These are phyloP conservation scores for Pezicula rhizophila DNA, from an alignment of 2,329 filamentous ascomycete species.

Conservation along the genomic window DNA sequence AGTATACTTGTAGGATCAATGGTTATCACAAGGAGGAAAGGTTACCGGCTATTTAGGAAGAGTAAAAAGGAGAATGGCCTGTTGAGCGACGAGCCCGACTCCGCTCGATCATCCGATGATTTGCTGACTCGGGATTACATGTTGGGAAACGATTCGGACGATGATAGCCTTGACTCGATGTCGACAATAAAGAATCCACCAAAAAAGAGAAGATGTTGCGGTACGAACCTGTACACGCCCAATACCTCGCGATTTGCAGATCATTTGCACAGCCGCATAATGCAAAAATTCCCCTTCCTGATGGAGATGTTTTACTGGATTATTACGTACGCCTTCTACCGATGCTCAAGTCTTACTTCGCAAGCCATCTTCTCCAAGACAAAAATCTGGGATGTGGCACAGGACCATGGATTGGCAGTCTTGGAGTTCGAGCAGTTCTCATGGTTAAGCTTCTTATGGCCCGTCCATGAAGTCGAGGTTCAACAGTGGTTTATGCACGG, in stretches of 20 bases:
- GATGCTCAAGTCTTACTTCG: slow-evolving; percentile 21
- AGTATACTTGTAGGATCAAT: slow-evolving; percentile 26
- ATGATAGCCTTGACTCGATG: slow-evolving; percentile 14
- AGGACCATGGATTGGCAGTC: slow-evolving; percentile 49
- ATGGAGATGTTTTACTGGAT: slow-evolving; percentile 65
- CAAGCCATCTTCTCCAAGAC: slow-evolving; percentile 30
- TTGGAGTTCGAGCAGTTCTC: slow-evolving; percentile 48
- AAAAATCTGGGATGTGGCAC: slow-evolving; percentile 47
- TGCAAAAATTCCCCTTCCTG: slow-evolving; percentile 60
- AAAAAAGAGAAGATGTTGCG: slow-evolving; percentile 45
- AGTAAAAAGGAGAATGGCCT: slow-evolving; percentile 11
- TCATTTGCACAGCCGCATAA: slow-evolving; percentile 53
- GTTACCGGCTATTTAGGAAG: slow-evolving; percentile 19
- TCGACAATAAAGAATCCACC: slow-evolving; percentile 30
- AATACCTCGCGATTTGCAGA: slow-evolving; percentile 56
- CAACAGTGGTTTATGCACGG: slow-evolving; percentile 52
- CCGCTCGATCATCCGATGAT: slow-evolving; percentile 25
- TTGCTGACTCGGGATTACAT: slow-evolving; percentile 21
- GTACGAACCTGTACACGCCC: slow-evolving; percentile 44
- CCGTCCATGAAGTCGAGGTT: slow-evolving; percentile 43
- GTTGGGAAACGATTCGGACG: slow-evolving; percentile 13
- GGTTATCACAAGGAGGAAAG: slow-evolving; percentile 22
- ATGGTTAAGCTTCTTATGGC: slow-evolving; percentile 44
- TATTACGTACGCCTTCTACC: slow-evolving; percentile 36
- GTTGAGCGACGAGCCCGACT: slow-evolving; percentile 20